These are phyloP conservation scores for Kazachstania africana DNA, from an alignment of 805 yeast species.

Conservation along the genomic window DNA sequence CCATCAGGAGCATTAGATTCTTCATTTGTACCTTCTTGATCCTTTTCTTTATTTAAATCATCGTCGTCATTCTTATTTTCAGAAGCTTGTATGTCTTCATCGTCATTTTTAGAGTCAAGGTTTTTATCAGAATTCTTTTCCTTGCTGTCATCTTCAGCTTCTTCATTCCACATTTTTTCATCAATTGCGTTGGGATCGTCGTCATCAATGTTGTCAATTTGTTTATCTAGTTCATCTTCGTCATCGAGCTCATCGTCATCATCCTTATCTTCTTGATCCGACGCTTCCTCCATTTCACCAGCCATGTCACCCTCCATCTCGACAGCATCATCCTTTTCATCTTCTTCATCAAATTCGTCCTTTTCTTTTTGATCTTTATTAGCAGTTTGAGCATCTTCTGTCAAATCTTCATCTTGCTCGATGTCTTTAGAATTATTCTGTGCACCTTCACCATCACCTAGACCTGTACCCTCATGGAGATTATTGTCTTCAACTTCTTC, in stretches of 20 bases:
- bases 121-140: slow-evolving; percentile 72
- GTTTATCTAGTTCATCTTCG: slow-evolving; percentile 74
- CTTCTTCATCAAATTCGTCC: slow-evolving; percentile 41
- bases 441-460: slow-evolving; percentile 90
- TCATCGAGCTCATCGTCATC: slow-evolving; percentile 42
- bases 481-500: slow-evolving; percentile 53
- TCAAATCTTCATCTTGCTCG: slow-evolving; percentile 82
- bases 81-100: slow-evolving; percentile 30
- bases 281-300: slow-evolving; percentile 74
- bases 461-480: slow-evolving; percentile 76
- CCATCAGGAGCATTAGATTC: slow-evolving; percentile 28
- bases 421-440: slow-evolving; percentile 70
- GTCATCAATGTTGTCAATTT: slow-evolving; percentile 79
- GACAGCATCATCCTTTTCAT: slow-evolving; percentile 63
- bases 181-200: slow-evolving; percentile 91
- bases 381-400: slow-evolving; percentile 65
- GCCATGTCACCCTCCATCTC: slow-evolving; percentile 97
- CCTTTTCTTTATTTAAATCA: slow-evolving; percentile 10
- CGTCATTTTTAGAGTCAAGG: slow-evolving; percentile 45
- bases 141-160: slow-evolving; percentile 60
- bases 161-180: slow-evolving; percentile 97
- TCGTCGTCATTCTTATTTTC: slow-evolving; percentile 28
- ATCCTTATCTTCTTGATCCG: slow-evolving; percentile 52
- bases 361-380: slow-evolving; percentile 62
- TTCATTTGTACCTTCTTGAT: slow-evolving; percentile 25